Base-by-base conservation (phyloP, 2,329 filamentous ascomycete species). In the Cephalotrichum gorgonifer region DNA sequence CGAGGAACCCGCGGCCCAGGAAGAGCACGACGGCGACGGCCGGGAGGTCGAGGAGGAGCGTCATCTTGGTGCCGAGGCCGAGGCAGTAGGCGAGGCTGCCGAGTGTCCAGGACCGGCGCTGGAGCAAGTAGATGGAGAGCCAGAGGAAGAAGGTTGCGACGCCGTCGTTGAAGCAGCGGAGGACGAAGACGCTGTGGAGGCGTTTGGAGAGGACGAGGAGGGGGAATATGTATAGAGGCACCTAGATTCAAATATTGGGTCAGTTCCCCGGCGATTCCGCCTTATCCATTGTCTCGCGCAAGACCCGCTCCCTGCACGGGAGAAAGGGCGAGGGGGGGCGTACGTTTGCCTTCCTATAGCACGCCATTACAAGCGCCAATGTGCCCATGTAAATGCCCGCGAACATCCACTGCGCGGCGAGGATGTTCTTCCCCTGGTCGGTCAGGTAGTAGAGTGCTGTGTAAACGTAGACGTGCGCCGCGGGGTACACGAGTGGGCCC, bases 1-100 rank as follows among this genome's bases (percentile, higher is more conserved):
- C 73, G 48, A 70, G 62, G 50, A 87, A 74, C 1, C 88, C 88
- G 50, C 83, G 68, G 14, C 81, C 85, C 47, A 94, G 78, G 52
- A 94, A 79, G 31, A 94, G 73, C 30, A 95, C 69, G 8, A 88
- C 65, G 1, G 79, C 88, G 47, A 97, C 75, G 1, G 88, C 89
- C 1, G 93, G 93, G 39, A 94, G 76, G 7, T 83, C 79, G 38
- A 98, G 74, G 39, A 98, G 73, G 44, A 96, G 65, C 14, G 86
- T 88, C 93, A 98, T 98, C 70, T 98, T 98, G 57, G 93, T 80
- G n/a, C 87, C 89, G 12, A 98, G 67, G 1, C 88, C 91, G 58
- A 81, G 75, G 46, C 83, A 85, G 70, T 86, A 97, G 45, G 81
- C 70, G 15, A 88, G 62, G 45, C 81, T 83, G 6, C 83, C 93